Percentiles rank a stretch among this genome's conserved stretches.
Evolutionary conservation across 371 early-diverging fungal species (phyloP).

Genomic region (Basidiobolus meristosporus): DNA sequence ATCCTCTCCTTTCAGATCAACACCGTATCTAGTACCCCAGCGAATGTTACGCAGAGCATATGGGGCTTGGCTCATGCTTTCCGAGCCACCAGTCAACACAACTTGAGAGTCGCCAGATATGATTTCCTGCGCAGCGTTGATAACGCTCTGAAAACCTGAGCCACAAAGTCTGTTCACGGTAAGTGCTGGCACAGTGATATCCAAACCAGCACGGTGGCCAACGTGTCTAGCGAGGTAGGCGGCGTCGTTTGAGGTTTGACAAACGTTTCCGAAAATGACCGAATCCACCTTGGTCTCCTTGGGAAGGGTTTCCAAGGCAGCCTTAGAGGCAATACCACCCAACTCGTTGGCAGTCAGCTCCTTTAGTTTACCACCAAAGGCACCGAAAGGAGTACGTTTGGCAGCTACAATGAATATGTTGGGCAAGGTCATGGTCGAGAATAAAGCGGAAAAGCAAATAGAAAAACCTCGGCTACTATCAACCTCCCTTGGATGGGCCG

Average conservation of each 20-base stretch:
- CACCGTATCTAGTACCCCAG: conserved; percentile 72
- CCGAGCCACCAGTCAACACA: conserved; percentile 82
- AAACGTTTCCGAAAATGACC: conserved; percentile 88
- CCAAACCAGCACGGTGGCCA: conserved; percentile 70
- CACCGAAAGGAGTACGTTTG: conserved; percentile 42
- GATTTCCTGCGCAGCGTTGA: conserved; percentile 86
- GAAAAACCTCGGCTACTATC: too few relatives aligned
- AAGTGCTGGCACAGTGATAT: conserved; percentile 62
- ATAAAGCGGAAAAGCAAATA: neutral
- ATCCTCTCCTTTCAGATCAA: conserved; percentile 74
- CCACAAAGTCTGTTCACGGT: conserved; percentile 93
- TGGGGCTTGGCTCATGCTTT: conserved; percentile 85
- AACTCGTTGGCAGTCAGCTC: conserved; percentile 64
- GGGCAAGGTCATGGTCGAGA: neutral
- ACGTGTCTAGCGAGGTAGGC: conserved; percentile 87
- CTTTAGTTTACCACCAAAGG: conserved; percentile 45
- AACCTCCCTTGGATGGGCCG: too few relatives aligned
- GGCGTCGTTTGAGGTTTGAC: conserved; percentile 66
- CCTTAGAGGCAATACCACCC: conserved; percentile 79
- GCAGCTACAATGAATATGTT: conserved; percentile 39
- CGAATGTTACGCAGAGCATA: conserved; percentile 61
- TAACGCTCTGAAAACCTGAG: conserved; percentile 86
- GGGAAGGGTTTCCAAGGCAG: conserved; percentile 62
- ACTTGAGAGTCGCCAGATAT: conserved; percentile 59
- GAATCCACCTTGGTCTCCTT: conserved; percentile 56